Evolutionary conservation across 2,329 filamentous ascomycete species (phyloP), one percentile per base, ranked within the genome.

Genomic region (Apiospora pterosperma): DNA sequence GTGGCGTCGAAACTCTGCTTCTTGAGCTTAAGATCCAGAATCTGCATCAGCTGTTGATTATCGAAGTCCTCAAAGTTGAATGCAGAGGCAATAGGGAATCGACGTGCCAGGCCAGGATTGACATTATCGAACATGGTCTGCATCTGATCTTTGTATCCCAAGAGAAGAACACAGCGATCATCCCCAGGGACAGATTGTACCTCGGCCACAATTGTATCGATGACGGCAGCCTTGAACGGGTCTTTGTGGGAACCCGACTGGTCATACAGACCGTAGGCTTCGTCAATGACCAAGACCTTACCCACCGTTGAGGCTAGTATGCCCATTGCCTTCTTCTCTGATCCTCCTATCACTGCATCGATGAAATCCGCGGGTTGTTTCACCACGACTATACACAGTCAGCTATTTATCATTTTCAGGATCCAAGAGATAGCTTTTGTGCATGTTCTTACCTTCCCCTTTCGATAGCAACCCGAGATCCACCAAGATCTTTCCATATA

Each of bases 201-300:
- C 68, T 92, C 88, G 0, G 89, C 88, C 0, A 93, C 91, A 14
- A 93, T 88, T 0, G 89, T 92, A 69, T 93, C 91, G 3, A 93
- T 82, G 1, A 92, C 89, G 0, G 87, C 89, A 0, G 80, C 84
- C 72, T 86, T 90, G 77, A 77, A 93, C 0, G 76, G 73, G 16
- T 79, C 78, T 0, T 65, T 67, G 1, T 74, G 71, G 1, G 72
- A 74, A 2, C 74, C 73, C 0, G 78, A 79, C 1, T 61, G 36
- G 7, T 77, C 75, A 58, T 82, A 85, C 0, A 95, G 80, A 38
- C 88, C 87, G 67, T 95, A 94, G 0, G 91, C 91, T 72, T 96
- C 92, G 67, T 95, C 92, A 3, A 95, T 93, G 16, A 95, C 85
- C 0, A 95, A 82, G 0, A 94, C 90, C 68, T 94, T 95, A 0